Conservation (phyloP, 2,329 filamentous ascomycete species). For the Tolypocladium amazonense region DNA sequence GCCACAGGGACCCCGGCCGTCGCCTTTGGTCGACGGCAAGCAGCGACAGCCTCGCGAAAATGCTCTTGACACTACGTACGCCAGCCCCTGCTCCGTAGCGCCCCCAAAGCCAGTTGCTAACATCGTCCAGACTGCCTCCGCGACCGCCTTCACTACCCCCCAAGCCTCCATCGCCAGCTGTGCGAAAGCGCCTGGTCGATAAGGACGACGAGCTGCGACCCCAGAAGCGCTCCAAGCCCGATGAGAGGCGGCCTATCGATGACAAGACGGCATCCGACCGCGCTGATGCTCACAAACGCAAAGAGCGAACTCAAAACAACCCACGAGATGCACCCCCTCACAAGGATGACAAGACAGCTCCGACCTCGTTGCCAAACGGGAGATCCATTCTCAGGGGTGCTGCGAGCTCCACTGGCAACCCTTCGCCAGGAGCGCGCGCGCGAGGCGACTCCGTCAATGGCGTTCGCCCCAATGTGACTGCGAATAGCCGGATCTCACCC, state of each 20-base stretch:
- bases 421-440: conserved; percentile 26
- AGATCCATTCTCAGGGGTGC: conserved; percentile 20
- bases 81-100: not conserved
- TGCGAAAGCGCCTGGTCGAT: conserved; percentile 36
- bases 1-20: conserved; percentile 11
- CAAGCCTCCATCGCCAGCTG: conserved; percentile 30
- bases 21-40: conserved; percentile 14
- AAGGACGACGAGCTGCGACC: conserved; percentile 31
- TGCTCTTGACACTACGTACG: conserved; percentile 19
- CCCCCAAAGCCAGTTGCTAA: conserved; percentile 5
- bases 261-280: conserved; percentile 18
- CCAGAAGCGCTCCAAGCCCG: conserved; percentile 35
- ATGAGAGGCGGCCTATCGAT: conserved; percentile 20
- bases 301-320: conserved; percentile 13
- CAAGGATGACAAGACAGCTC: conserved; percentile 15
- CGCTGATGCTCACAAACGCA: conserved; percentile 21
- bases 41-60: conserved; percentile 17
- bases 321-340: conserved; percentile 16
- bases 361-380: conserved; percentile 25
- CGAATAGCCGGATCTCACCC: conserved; percentile 24
- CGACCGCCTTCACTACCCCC: conserved; percentile 26
- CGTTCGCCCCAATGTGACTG: conserved; percentile 18
- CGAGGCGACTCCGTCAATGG: conserved; percentile 33
- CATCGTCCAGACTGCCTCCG: conserved; percentile 19
- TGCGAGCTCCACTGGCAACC: conserved; percentile 13